A percentile compares a stretch with the other conserved stretches of the same genome.
These are phyloP conservation scores for Aspergillus cavernicola DNA, from an alignment of 495 filamentous ascomycete genomes.

Conservation along the genomic window DNA sequence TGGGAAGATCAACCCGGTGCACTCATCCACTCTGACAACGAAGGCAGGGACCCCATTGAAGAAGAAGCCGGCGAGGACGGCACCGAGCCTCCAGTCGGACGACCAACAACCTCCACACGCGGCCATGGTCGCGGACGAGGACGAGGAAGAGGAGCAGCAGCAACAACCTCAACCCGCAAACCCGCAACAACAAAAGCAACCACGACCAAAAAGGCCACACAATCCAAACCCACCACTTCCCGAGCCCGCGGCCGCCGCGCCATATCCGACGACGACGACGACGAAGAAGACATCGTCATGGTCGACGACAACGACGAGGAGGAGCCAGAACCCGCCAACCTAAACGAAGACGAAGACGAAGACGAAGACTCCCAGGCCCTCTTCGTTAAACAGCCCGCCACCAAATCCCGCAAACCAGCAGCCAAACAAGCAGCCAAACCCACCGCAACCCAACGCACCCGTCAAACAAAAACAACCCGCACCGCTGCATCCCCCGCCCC, in stretches of 20 bases:
- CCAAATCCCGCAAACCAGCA: slow-evolving; percentile 27
- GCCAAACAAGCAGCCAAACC: slow-evolving; percentile 4
- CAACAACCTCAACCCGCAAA: slow-evolving; percentile 34
- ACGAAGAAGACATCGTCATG: slow-evolving; percentile 64
- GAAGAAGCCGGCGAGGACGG: slow-evolving; percentile 46
- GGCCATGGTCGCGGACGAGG: slow-evolving; percentile 51
- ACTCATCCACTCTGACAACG: slow-evolving; percentile 54
- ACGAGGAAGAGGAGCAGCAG: slow-evolving; percentile 42
- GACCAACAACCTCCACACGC: slow-evolving; percentile 35
- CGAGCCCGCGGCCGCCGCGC: slow-evolving; percentile 42
- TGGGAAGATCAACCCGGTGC: slow-evolving; percentile 81
- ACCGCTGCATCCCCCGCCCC: slow-evolving; percentile 41
- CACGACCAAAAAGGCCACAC: slow-evolving; percentile 36
- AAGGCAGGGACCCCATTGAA: slow-evolving; percentile 42
- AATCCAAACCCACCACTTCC: slow-evolving; percentile 30
- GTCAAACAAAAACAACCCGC: slow-evolving; percentile 26
- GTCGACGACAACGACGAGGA: slow-evolving; percentile 59
- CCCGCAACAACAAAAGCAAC: slow-evolving; percentile 36
- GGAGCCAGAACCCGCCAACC: slow-evolving; percentile 26
- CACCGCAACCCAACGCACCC: slow-evolving; percentile 25
- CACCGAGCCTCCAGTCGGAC: slow-evolving; percentile 23
- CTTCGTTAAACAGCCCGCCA: slow-evolving; percentile 51
- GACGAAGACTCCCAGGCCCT: slow-evolving; percentile 48
- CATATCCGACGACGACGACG: slow-evolving; percentile 55
- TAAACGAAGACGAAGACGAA: slow-evolving; percentile 41